Evolutionary conservation across 2,329 filamentous ascomycete species (phyloP), one percentile per base, ranked within the genome.

Genomic region (Daldinia eschscholtzii): DNA sequence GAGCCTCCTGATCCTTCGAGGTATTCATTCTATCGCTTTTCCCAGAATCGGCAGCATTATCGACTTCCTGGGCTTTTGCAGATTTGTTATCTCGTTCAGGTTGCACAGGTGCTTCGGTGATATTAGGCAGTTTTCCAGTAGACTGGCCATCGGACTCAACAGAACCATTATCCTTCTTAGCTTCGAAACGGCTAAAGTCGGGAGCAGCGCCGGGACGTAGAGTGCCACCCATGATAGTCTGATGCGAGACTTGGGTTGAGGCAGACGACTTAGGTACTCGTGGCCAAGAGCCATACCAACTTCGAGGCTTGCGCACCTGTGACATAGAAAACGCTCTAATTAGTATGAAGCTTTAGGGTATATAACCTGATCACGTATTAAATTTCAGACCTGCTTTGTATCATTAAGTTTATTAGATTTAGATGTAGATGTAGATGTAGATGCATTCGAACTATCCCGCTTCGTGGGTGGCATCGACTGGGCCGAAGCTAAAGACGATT

Each of bases 281-380:
- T 18, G 87, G 85, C 87, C 87, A 89, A 18, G 88, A 87, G 60
- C 87, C 87, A 76, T 90, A 90, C 88, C 88, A 91, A 76, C 87
- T 89, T 55, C 81, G 81, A 7, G 83, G 79, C 75, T 88, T 88
- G 66, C 82, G 83, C 41, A 84, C 78, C 86, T 88, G 72, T 1
- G 52, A 64, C 6, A 60, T 35, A 53, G 20, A 48, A 48, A 42
- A 67, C 9, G n/a, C 48, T 48, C 55, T 18, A 1, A 59, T 73
- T 58, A 75, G 69, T 60, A 65, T 20, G 10, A 65, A 35, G 68
- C 56, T 15, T 57, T 35, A 48, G 58, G 30, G 7, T 20, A n/a
- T 41, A 37, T 41, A 4, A 46, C 35, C 44, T 33, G 28, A 44
- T 23, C 20, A 46, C 62, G 15, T 44, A 50, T n/a, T 61, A 37